phyloP scores from a whole-genome alignment of 2,329 filamentous ascomycete genomes.

The Coccinonectria pachysandricola region DNA sequence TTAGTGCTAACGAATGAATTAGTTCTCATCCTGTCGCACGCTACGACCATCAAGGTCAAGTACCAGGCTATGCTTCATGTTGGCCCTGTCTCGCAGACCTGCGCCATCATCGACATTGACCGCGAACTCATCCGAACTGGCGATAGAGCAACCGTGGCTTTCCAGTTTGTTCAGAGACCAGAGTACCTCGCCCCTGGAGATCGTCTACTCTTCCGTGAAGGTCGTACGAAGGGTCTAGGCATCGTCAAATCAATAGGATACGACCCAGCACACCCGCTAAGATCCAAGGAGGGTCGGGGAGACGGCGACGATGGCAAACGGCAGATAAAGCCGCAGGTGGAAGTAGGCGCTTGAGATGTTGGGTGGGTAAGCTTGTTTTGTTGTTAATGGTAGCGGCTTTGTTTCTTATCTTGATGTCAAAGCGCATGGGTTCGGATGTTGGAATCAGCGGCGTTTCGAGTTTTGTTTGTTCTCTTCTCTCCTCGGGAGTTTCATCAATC shows the following conservation, averaged over 20 bases:
- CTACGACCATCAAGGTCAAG: conserved; percentile 91
- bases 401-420: too few species aligned
- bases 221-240: conserved; percentile 85
- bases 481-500: too few species aligned
- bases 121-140: conserved; percentile 91
- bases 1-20: conserved; percentile 4
- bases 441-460: too few species aligned
- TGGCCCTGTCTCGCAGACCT: conserved; percentile 88
- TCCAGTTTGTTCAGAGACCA: conserved; percentile 86
- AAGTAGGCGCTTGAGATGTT: too few species aligned
- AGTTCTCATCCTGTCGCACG: conserved; percentile 90
- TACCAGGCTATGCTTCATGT: conserved; percentile 99
- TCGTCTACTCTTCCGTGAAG: conserved; percentile 84
- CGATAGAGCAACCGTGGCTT: conserved; percentile 87
- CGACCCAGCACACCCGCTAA: conserved; percentile 49
- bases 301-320: too few species aligned
- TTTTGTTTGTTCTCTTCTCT: too few species aligned
- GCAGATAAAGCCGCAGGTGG: too few species aligned
- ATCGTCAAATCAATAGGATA: conserved; percentile 91
- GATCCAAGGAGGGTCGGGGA: conserved; percentile 9
- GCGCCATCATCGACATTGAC: conserved; percentile 94
- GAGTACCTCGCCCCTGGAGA: conserved; percentile 88
- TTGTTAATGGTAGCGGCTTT: too few species aligned
- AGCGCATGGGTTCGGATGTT: too few species aligned
- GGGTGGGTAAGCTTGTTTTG: too few species aligned